Conservation (phyloP, 1,284 basidiomycete species). For the Exobasidium cylindrosporum region DNA sequence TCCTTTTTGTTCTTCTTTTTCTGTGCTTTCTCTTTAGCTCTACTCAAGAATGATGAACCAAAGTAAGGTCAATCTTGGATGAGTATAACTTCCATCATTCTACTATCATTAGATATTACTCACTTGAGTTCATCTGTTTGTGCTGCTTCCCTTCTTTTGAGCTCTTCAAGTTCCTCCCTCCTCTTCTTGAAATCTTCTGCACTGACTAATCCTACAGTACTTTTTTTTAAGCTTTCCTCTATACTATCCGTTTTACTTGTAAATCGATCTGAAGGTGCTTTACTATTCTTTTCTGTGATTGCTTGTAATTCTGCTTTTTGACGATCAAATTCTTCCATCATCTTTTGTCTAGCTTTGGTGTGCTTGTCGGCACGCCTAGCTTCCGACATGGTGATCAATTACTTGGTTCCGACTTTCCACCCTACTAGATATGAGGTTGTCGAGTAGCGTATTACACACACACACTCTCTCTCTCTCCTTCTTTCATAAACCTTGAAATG, state of each 20-base stretch:
- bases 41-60: background rate
- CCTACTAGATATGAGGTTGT: too few relatives aligned
- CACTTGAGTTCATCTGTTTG: slow-evolving; percentile 44
- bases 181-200: slow-evolving; percentile 78
- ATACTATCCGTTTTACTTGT: slow-evolving; percentile 89
- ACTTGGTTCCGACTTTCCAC: too few relatives aligned
- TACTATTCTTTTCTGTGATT: slow-evolving; percentile 51
- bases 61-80: background rate
- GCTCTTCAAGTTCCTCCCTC: slow-evolving; percentile 85
- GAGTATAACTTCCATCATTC: background rate
- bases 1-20: slow-evolving; percentile 76
- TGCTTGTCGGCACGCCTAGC: slow-evolving; percentile 37
- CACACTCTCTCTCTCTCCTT: too few relatives aligned
- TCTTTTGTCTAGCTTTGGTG: slow-evolving; percentile 36
- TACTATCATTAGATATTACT: background rate
- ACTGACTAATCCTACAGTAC: slow-evolving; percentile 86
- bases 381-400: slow-evolving; percentile 17
- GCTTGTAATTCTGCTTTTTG: slow-evolving; percentile 76
- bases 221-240: slow-evolving; percentile 88
- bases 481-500: too few relatives aligned
- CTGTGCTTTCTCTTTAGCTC: slow-evolving; percentile 62
- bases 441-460: too few relatives aligned
- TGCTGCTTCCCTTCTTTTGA: slow-evolving; percentile 83
- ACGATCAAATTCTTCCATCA: slow-evolving; percentile 74
- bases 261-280: slow-evolving; percentile 67